Evolutionary conservation across 1,284 basidiomycete species (phyloP), one percentile per base, ranked within the genome.

Genomic region (Ustilago shanxiensis): DNA sequence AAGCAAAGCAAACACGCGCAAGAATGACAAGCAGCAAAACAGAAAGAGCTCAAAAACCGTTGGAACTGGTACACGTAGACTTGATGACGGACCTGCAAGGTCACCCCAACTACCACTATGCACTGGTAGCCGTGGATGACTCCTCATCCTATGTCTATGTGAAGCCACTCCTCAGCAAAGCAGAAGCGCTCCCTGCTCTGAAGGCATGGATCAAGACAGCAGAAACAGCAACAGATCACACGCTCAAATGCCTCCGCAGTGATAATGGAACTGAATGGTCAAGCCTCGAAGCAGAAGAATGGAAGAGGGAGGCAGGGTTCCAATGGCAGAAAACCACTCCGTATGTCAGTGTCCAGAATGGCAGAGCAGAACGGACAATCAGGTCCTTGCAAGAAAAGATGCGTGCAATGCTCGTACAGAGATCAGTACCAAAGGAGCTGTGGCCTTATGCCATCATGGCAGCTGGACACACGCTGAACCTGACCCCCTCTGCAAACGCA

Each of bases 81-180:
- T 28, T 56, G 39, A 31, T 56, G 24, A 45, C 26, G 10, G 26
- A 61, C 59, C 31, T 41, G 35, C 26, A 51, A 22, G 59, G 59
- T 2, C 49, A 52, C 16, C 14, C 47, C 20, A 44, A 61, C 5
- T 61, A 61, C n/a, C 49, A 44, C 29, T 61, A 53, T 50, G 39
- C 37, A 4, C 33, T 61, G 35, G 26, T 61, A 2, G 49, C 33
- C 16, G 49, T 52, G 5, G 59, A 61, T 52, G 59, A 61, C 47
- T 60, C 35, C 24, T 54, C 52, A 8, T 39, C 58, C 20, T 31
- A 51, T 7, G 18, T 41, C 13, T 41, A 41, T 41, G 39, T 20
- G n/a, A 16, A 41, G 31, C 33, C 50, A 39, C 9, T 53, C 26
- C 44, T 26, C 35, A 61, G 37, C 14, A 44, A 50, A 20, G 44